phyloP scores from a whole-genome alignment of 805 yeast genomes.

The Hanseniaspora singularis region DNA sequence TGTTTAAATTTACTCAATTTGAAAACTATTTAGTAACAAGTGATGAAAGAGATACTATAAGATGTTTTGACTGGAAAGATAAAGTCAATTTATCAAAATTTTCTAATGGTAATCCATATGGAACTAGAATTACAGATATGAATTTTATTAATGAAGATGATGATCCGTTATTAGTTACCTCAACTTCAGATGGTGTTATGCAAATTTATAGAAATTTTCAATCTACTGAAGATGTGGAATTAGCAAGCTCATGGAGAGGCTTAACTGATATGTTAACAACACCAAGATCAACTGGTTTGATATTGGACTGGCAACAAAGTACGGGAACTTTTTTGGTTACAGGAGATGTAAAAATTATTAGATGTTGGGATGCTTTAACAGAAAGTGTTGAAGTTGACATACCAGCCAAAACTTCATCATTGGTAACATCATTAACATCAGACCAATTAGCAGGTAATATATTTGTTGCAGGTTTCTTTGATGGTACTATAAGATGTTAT shows the following conservation, averaged over 20 bases:
- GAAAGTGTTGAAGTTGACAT: slow-evolving; percentile 77
- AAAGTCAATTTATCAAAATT: slow-evolving; percentile 46
- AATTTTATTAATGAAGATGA: slow-evolving; percentile 89
- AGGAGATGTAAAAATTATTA: slow-evolving; percentile 84
- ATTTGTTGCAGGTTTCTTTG: slow-evolving; percentile 84
- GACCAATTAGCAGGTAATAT: slow-evolving; percentile 92
- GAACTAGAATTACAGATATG: slow-evolving; percentile 78
- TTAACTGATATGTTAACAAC: slow-evolving; percentile 72
- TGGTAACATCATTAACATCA: slow-evolving; percentile 81
- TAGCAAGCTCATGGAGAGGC: slow-evolving; percentile 86
- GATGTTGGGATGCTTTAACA: slow-evolving; percentile 94
- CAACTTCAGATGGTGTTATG: slow-evolving; percentile 90
- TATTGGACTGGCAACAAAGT: slow-evolving; percentile 94
- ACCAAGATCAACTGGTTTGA: slow-evolving; percentile 68
- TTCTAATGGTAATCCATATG: slow-evolving; percentile 73
- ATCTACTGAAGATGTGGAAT: slow-evolving; percentile 39
- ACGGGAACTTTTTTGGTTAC: slow-evolving; percentile 83
- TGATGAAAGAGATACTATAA: slow-evolving; percentile 72
- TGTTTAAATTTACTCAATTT: slow-evolving; percentile 76
- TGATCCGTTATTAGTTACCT: slow-evolving; percentile 67
- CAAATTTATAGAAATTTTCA: slow-evolving; percentile 72
- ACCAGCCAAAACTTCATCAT: slow-evolving; percentile 80
- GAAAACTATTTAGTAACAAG: slow-evolving; percentile 69
- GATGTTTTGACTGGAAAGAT: slow-evolving; percentile 79
- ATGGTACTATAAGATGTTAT: slow-evolving; percentile 77